phyloP scores from a whole-genome alignment of 345 rosid genomes.

The Citrus cavaleriei region DNA sequence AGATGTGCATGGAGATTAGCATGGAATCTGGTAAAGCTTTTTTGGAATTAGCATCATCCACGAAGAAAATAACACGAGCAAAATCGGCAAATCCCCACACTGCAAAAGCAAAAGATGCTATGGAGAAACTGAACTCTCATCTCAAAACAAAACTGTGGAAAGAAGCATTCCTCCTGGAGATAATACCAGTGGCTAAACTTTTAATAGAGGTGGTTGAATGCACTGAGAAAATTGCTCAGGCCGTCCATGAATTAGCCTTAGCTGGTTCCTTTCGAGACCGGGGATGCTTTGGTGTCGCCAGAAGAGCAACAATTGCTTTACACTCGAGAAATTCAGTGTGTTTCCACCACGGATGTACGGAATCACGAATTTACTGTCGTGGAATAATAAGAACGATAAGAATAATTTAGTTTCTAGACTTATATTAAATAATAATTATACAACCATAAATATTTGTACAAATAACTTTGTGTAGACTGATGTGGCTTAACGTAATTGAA shows the following conservation, averaged over 20 bases:
- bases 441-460: too few relatives aligned
- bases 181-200: constrained; percentile 13
- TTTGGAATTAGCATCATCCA: constrained; percentile 28
- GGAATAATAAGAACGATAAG: not conserved
- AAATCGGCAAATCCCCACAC: constrained; percentile 9
- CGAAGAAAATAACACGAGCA: constrained; percentile 21
- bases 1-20: constrained; percentile 24
- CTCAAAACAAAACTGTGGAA: constrained; percentile 20
- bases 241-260: constrained; percentile 28
- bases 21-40: constrained; percentile 30
- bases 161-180: constrained; percentile 7
- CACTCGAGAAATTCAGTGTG: not conserved
- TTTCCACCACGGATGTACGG: not conserved
- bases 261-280: constrained; percentile 18
- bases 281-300: not conserved
- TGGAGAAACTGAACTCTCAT: constrained; percentile 11
- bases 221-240: constrained; percentile 27
- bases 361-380: not conserved
- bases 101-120: constrained; percentile 21
- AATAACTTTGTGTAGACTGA: too few relatives aligned
- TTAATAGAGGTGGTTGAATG: constrained; percentile 27
- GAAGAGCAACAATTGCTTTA: not conserved
- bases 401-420: too few relatives aligned
- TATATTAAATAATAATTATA: too few relatives aligned
- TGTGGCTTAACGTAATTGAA: too few relatives aligned